Base-by-base conservation (phyloP, 441 rosid species). In the Biscutella laevigata region DNA sequence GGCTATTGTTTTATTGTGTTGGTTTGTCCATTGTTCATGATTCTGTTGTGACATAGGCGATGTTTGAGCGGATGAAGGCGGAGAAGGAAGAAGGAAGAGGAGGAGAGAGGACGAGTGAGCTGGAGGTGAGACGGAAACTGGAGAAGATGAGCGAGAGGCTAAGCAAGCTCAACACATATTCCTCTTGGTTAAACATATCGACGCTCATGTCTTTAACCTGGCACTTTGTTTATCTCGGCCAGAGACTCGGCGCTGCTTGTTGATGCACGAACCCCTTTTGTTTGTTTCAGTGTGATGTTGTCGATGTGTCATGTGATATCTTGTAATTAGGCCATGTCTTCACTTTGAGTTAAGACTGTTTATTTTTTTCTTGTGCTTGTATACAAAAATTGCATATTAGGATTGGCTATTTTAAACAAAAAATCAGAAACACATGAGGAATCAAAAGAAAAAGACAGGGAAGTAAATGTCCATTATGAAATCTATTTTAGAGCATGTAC, bases 1-100 rank as follows among this genome's bases (percentile, higher is more conserved):
- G 0, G n/a, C 16, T 4, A 21, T 3, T 36, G 3, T 30, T 29
- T 3, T 7, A 22, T 7, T 40, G 0, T 41, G 20, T 10, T 20
- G 20, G 14, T 9, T 9, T 39, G 30, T 6, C 1, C 12, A 16
- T 7, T 37, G 11, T 8, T 37, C 11, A 37, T 37, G 9, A 14
- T 10, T 4, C 2, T 16, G 6, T 3, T 13, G 12, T 13, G 13
- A 3, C 4, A 65, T n/a, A n/a, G 70, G 59, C 71, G 1, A 90
- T 90, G 96, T 73, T 79, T 42, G 90, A 87, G 75, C 61, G 76
- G 64, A 66, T 78, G 73, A 90, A 76, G 70, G 48, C 76, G 40
- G 91, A 82, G 29, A 90, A 81, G 59, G 90, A 87, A 48, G 95
- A 83, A 64, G 86, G 86, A 21, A 68, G 82, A 65, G 88, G 88